Evolutionary conservation across 108 stramenopile species (phyloP).

Genomic region (Pseudonitzschia pungens): DNA sequence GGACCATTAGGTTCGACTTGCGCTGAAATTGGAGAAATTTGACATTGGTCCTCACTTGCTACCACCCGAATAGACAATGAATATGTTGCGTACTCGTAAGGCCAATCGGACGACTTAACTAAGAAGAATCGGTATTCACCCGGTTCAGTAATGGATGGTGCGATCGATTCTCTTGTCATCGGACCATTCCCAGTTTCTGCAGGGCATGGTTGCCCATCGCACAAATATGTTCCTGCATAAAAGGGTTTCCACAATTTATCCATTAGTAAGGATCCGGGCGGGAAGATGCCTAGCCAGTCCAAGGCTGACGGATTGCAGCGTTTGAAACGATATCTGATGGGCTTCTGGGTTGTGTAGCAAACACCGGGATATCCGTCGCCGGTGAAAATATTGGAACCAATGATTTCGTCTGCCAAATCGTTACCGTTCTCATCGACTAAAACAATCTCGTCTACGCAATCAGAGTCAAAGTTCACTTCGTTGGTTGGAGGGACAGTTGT

Average conservation of each 20-base stretch:
- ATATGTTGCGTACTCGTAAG: neutral
- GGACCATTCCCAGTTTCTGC: neutral
- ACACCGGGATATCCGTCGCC: neutral
- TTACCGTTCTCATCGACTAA: constrained; percentile 4
- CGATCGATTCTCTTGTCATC: neutral
- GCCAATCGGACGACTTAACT: neutral
- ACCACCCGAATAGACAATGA: neutral
- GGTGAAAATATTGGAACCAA: neutral
- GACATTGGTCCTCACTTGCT: neutral
- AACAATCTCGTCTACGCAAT: constrained; percentile 4
- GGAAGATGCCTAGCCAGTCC: neutral
- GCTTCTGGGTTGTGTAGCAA: neutral
- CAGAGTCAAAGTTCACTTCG: neutral
- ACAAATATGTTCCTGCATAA: neutral
- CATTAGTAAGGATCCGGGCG: neutral
- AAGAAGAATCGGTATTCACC: constrained; percentile 13
- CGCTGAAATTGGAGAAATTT: neutral
- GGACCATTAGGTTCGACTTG: neutral
- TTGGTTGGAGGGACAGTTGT: no score
- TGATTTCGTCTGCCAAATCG: neutral
- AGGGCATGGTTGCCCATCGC: neutral
- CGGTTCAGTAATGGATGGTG: neutral
- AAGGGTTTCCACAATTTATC: neutral
- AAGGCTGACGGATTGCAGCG: neutral
- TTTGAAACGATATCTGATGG: neutral